Evolutionary conservation across 495 filamentous ascomycete species (phyloP), one percentile per base, ranked within the genome.

Genomic region (Podospora australis): DNA sequence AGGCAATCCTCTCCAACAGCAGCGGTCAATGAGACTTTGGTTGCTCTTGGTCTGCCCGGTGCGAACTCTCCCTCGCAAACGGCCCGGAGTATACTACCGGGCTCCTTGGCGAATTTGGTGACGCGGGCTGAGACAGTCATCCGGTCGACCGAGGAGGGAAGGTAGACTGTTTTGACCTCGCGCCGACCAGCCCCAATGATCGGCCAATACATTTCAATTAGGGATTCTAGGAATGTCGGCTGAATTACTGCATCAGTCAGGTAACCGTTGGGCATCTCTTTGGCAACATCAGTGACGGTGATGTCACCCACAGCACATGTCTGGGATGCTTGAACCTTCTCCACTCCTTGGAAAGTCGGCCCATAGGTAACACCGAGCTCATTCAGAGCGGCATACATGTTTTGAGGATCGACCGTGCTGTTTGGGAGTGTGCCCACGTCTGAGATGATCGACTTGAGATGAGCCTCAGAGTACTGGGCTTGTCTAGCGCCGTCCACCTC

Each of bases 151-250:
- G 70, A 65, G 9, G 70, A 70, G 0, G 70, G 68, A 3, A 73
- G 60, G 45, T 73, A 73, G 34, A 73, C 59, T 2, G 65, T 69
- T 25, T 66, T 58, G 32, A 69, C 49, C 4, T 55, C 39, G 13
- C 58, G 55, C 11, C 59, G 61, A 8, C 56, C 59, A 5, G 59
- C 63, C 9, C 61, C 57, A 19, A 68, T 51, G 42, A 74, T 61
- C 1, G 68, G 68, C 71, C 70, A 63, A 58, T 69, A 63, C 60
- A 67, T 55, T 45, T 77, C 75, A 28, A 74, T 67, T 19, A 75
- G 65, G 14, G 70, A 66, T 39, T 81, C 78, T 10, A 81, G 58
- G 14, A 78, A 73, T 0, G 74, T 66, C 4, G 78, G 76, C 30
- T 81, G 78, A 6, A 78, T 58, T 22, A 77, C 53, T 20, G 59